Base-by-base conservation (phyloP, 345 rosid genomes). In the Eucalyptus regnans region DNA sequence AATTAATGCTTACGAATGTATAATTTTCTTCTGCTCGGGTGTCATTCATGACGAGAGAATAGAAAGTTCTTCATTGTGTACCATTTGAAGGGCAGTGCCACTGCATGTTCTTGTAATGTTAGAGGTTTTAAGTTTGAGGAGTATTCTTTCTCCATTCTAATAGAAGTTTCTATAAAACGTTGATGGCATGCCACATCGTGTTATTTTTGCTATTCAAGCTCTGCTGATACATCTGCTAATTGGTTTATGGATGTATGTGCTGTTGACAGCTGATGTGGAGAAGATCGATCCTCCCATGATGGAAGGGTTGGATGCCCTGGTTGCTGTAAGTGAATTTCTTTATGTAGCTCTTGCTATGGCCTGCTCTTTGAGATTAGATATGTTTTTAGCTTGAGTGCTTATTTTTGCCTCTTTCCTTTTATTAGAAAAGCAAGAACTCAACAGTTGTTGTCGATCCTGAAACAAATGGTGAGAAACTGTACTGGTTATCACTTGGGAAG, bases 291-390 rank as follows among this genome's bases (percentile, higher is more conserved):
- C 92, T 56, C 99, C 99, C 44, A n/a, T 88, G 84, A 90, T 97
- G 95, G 97, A 94, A 92, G 97, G 98, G 68, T 64, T 95, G 79
- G 95, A 91, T 90, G 91, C 88, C 76, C 88, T 94, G 84, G 76
- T 88, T 89, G 89, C 86, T 52, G 95, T 94, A 92, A 93, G 92
- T 86, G 58, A 50, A 87, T 83, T 50, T 50, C 62, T 56, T 88
- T 33, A 52, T 87, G 27, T 44, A 27, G 83, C 50, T 87, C 81
- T 52, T 9, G 49, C 76, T 33, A 62, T 51, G 20, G 60, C 41
- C 12, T 37, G 27, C 71, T 43, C 18, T n/a, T 50, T 64, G 44
- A 41, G 84, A 76, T 37, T 41, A 18, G 48, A 37, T 20, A 41
- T 49, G n/a, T 62, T 71, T 33, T 49, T 48, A 12, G 60, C 52